Evolutionary conservation across 1,284 basidiomycete genomes (phyloP).

Genomic region (Austroboletus niveus): DNA sequence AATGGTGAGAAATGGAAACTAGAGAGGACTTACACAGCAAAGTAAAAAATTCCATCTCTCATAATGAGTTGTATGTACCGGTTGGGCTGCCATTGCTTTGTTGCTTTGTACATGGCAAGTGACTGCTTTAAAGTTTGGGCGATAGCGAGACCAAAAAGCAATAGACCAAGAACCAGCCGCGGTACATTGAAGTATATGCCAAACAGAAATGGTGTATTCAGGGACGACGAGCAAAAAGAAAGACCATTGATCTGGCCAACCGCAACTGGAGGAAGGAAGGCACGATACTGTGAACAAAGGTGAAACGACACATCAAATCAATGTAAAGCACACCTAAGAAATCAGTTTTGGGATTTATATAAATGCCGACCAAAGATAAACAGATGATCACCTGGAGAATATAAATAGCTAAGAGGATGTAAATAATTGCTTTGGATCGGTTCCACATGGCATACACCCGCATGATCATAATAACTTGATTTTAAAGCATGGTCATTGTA

Average conservation of each 20-base stretch:
- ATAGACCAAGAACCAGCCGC: neutral
- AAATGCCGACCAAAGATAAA: neutral
- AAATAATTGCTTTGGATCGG: neutral
- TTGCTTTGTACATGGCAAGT: too few species aligned
- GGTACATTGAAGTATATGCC: neutral
- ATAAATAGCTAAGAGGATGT: neutral
- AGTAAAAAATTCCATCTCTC: conserved; percentile 8
- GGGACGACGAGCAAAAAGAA: neutral
- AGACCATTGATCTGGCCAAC: neutral
- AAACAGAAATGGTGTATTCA: accelerated
- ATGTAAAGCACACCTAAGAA: neutral
- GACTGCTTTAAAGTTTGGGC: too few species aligned
- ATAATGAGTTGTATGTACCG: neutral
- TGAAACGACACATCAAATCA: neutral
- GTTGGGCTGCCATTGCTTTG: too few species aligned
- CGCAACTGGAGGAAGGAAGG: neutral
- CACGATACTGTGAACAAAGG: too few species aligned
- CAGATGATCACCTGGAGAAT: neutral
- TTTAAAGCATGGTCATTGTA: neutral
- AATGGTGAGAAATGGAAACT: too few species aligned
- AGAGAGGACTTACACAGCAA: conserved; percentile 9
- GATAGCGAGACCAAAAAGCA: neutral
- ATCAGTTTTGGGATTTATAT: neutral
- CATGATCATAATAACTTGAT: conserved; percentile 13
- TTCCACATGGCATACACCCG: too few species aligned